phyloP scores from a whole-genome alignment of 1,284 basidiomycete species.

The Cutaneotrichosporon sp. region DNA sequence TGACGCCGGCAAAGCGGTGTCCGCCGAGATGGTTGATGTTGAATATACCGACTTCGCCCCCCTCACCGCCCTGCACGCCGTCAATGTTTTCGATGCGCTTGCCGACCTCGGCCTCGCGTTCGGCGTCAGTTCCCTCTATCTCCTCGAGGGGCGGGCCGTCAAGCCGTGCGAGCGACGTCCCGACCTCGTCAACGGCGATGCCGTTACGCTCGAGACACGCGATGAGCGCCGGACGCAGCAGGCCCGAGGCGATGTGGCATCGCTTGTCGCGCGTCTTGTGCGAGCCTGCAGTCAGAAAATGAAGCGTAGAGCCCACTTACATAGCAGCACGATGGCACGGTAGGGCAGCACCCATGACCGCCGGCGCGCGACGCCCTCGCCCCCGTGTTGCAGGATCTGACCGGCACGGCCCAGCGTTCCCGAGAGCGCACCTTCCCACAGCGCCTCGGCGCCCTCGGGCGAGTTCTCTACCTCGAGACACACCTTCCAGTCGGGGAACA shows the following conservation, averaged over 20 bases:
- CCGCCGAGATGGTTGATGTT: constrained; percentile 84
- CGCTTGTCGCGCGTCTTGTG: constrained; percentile 86
- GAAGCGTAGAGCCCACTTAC: constrained; percentile 52
- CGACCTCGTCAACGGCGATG: constrained; percentile 43
- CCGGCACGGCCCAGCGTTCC: constrained; percentile 51
- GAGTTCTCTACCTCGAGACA: constrained; percentile 64
- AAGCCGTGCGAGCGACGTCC: constrained; percentile 53
- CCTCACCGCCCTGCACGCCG: constrained; percentile 50
- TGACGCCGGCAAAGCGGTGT: constrained; percentile 85
- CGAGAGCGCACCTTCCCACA: constrained; percentile 63
- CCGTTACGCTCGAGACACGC: constrained; percentile 37
- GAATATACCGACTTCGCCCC: constrained; percentile 64
- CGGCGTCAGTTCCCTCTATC: constrained; percentile 54
- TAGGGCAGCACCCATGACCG: constrained; percentile 61
- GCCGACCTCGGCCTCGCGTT: constrained; percentile 50
- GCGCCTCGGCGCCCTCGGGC: constrained; percentile 59
- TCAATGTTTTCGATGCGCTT: constrained; percentile 51
- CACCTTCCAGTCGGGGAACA: constrained; percentile 85
- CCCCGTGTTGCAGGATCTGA: constrained; percentile 22
- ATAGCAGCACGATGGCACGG: constrained; percentile 69
- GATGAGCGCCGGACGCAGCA: constrained; percentile 57
- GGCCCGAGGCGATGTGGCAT: constrained; percentile 76
- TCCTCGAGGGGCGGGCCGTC: constrained; percentile 54
- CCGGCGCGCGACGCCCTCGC: constrained; percentile 42
- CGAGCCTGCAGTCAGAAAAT: constrained; percentile 57